Evolutionary conservation across 2,329 filamentous ascomycete species (phyloP), one percentile per base, ranked within the genome.

Genomic region (Mollisia scopiformis): DNA sequence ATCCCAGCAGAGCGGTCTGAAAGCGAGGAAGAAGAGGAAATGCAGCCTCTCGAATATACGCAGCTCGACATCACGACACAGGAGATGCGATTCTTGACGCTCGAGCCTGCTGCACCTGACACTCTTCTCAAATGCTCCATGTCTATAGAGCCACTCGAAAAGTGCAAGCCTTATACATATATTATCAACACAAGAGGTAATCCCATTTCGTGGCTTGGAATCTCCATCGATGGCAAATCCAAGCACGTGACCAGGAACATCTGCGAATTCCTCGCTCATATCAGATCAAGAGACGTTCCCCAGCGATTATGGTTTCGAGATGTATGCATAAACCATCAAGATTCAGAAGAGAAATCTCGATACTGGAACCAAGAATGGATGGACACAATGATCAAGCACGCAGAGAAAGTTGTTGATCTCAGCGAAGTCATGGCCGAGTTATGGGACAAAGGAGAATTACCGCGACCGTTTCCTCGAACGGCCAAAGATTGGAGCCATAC

Each of bases 351-450:
- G 47, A 59, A 57, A 23, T 28, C 54, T 25, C 25, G 41, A 23
- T 62, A 59, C 31, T 62, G 61, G 57, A 57, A 59, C 27, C 53
- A 52, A 30, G 53, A 57, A 57, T 62, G 61, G 61, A 62, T 62
- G 57, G 53, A 59, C 16, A 59, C 31, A 5, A 62, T 62, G 61
- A 56, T 51, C 13, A 14, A 51, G 13, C 37, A 62, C 13, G 53
- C 53, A 1, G 30, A 46, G 27, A 54, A 37, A 10, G 39, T 57
- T 25, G 55, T 62, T 6, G 61, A 62, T 28, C 57, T 62, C 19
- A 59, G 61, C 41, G 57, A 62, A 56, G 50, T 47, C 3, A 59
- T 59, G 37, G 57, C 57, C 28, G 41, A 8, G 14, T 50, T 57
- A 23, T 62, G 47, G 57, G 61, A 62, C 16, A 47, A 57, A 27